phyloP scores from a whole-genome alignment of 2,329 filamentous ascomycete species.

The Neodidymelliopsis sp. region DNA sequence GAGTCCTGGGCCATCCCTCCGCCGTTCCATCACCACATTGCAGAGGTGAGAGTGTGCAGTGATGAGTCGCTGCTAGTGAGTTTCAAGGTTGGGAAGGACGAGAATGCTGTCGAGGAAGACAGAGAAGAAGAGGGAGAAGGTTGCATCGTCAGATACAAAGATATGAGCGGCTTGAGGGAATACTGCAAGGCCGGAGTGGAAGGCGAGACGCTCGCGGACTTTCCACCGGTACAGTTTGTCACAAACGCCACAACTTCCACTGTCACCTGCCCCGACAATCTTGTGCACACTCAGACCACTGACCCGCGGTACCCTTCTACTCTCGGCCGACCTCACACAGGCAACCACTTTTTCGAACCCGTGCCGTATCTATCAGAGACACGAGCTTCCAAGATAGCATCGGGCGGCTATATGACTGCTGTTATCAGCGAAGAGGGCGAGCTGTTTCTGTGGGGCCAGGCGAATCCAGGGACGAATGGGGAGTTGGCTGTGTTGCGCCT shows the following conservation, averaged over 20 bases:
- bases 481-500: conserved; percentile 29
- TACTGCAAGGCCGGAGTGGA: neutral
- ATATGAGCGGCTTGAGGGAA: neutral
- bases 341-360: conserved; percentile 10
- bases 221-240: conserved; percentile 8
- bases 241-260: conserved; percentile 35
- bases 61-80: neutral
- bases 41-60: conserved; percentile 1
- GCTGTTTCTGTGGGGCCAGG: conserved; percentile 45
- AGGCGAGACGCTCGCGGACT: neutral
- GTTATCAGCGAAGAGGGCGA: conserved; percentile 41
- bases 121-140: neutral
- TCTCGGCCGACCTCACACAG: conserved; percentile 29
- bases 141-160: neutral
- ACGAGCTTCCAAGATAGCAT: conserved; percentile 30
- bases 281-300: conserved; percentile 30
- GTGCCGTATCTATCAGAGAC: conserved; percentile 40
- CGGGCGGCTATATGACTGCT: conserved; percentile 44
- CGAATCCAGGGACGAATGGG: conserved; percentile 27
- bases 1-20: too few relatives aligned
- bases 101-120: neutral
- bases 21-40: neutral
- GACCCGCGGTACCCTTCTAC: conserved; percentile 37
- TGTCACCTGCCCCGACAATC: conserved; percentile 22
- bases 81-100: neutral